phyloP scores from a whole-genome alignment of 2,329 filamentous ascomycete genomes.

The Fusarium euwallaceae region DNA sequence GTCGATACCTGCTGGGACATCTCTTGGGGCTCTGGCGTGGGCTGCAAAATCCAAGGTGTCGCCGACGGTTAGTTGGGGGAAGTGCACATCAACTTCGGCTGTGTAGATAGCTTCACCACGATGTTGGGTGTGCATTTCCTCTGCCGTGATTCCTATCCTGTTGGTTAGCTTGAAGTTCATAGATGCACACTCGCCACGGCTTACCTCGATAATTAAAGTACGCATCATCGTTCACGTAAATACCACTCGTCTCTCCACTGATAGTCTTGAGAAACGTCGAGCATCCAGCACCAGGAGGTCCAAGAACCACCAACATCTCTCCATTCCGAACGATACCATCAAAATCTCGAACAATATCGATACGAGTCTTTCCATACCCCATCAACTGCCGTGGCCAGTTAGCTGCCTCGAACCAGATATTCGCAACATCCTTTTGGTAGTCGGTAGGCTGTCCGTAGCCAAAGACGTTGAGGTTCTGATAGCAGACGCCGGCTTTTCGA shows the following conservation, averaged over 20 bases:
- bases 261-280: conserved; percentile 86
- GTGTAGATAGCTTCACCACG: conserved; percentile 87
- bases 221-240: conserved; percentile 75
- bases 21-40: conserved; percentile 71
- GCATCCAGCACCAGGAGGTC: conserved; percentile 77
- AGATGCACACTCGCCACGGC: accelerated
- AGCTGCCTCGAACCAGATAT: conserved; percentile 65
- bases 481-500: conserved; percentile 67
- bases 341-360: conserved; percentile 75
- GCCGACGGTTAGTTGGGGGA: conserved; percentile 79
- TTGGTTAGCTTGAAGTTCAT: background rate
- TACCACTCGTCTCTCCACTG: conserved; percentile 82
- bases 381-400: conserved; percentile 62
- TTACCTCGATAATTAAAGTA: conserved; percentile 83
- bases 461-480: conserved; percentile 74
- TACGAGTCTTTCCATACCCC: conserved; percentile 65
- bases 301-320: conserved; percentile 80
- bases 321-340: conserved; percentile 75
- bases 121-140: conserved; percentile 45
- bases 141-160: conserved; percentile 31
- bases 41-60: conserved; percentile 83
- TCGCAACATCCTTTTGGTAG: conserved; percentile 75
- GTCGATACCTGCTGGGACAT: conserved; percentile 68
- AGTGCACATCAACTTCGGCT: conserved; percentile 84
- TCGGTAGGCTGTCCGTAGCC: conserved; percentile 77